These are phyloP conservation scores for Lactarius hengduanensis DNA, from an alignment of 768 basidiomycete genomes.

Conservation along the genomic window DNA sequence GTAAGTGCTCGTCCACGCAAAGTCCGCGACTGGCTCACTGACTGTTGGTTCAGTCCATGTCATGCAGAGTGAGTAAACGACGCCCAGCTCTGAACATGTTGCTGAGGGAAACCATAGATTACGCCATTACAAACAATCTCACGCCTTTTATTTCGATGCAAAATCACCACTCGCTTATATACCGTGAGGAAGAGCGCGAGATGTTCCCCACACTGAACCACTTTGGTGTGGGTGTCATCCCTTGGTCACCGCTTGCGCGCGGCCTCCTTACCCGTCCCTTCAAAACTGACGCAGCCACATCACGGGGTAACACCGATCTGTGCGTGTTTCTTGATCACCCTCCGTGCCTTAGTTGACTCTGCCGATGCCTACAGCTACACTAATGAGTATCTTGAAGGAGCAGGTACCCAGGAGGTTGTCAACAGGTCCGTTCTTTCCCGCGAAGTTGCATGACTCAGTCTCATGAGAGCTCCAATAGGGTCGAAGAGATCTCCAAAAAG, in stretches of 20 bases:
- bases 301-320: conserved; percentile 13
- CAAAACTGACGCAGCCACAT: background rate
- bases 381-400: background rate
- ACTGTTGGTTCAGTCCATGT: conserved; percentile 13
- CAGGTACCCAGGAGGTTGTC: conserved; percentile 22
- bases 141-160: conserved; percentile 29
- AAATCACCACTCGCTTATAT: conserved; percentile 36
- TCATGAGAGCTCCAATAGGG: conserved; percentile 30
- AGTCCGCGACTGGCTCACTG: conserved; percentile 13
- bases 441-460: background rate
- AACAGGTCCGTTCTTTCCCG: conserved; percentile 16
- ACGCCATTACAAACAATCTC: conserved; percentile 23
- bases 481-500: conserved; percentile 42
- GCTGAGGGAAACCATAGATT: conserved; percentile 25
- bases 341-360: background rate
- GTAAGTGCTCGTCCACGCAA: conserved; percentile 21
- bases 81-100: conserved; percentile 13
- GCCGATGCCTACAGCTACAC: background rate
- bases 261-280: conserved; percentile 27
- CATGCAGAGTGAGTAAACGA: conserved; percentile 25
- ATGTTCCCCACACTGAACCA: conserved; percentile 37
- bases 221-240: conserved; percentile 27
- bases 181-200: conserved; percentile 42
- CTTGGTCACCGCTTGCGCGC: conserved; percentile 26
- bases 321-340: background rate